These are phyloP conservation scores for Purpureocillium lavendulum DNA, from an alignment of 2,329 filamentous ascomycete species.

Conservation along the genomic window DNA sequence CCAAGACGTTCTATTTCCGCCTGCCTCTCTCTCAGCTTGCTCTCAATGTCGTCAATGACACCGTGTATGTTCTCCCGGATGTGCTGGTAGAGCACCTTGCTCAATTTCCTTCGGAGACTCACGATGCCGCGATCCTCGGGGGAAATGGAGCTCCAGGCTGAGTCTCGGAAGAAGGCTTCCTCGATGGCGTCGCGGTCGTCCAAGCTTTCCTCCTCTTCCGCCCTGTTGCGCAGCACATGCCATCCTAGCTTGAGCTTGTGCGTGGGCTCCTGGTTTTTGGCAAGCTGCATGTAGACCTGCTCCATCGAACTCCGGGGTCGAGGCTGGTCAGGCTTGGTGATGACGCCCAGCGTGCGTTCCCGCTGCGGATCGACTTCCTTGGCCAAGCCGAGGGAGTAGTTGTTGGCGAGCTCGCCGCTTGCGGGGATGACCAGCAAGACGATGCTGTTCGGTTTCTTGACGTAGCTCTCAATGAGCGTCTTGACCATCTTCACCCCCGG, in stretches of 20 bases:
- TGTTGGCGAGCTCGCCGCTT: constrained; percentile 39
- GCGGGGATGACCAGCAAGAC: constrained; percentile 47
- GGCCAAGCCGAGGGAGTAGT: constrained; percentile 38
- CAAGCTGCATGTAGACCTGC: constrained; percentile 23
- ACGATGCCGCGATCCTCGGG: constrained; percentile 21
- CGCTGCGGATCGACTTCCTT: constrained; percentile 32
- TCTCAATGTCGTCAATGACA: constrained; percentile 17
- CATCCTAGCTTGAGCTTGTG: constrained; percentile 33
- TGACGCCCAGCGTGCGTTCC: constrained; percentile 44
- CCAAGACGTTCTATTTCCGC: constrained; percentile 13
- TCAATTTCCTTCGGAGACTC: constrained; percentile 24
- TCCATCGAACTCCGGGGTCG: constrained; percentile 28
- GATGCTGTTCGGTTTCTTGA: constrained; percentile 48
- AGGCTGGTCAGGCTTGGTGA: constrained; percentile 41
- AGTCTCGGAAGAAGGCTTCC: constrained; percentile 19
- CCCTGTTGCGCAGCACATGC: constrained; percentile 44
- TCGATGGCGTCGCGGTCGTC: constrained; percentile 21
- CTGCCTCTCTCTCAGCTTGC: constrained; percentile 11
- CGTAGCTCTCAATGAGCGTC: constrained; percentile 40
- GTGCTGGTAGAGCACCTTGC: constrained; percentile 19
- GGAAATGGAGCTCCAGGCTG: constrained; percentile 18
- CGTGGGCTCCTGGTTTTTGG: constrained; percentile 14
- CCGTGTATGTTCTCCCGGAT: constrained; percentile 17
- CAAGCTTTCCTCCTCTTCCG: constrained; percentile 20
- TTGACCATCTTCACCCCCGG: constrained; percentile 22